These are phyloP conservation scores for Backusella parvicylindrica DNA, from an alignment of 192 early-diverging fungal genomes.

Conservation along the genomic window DNA sequence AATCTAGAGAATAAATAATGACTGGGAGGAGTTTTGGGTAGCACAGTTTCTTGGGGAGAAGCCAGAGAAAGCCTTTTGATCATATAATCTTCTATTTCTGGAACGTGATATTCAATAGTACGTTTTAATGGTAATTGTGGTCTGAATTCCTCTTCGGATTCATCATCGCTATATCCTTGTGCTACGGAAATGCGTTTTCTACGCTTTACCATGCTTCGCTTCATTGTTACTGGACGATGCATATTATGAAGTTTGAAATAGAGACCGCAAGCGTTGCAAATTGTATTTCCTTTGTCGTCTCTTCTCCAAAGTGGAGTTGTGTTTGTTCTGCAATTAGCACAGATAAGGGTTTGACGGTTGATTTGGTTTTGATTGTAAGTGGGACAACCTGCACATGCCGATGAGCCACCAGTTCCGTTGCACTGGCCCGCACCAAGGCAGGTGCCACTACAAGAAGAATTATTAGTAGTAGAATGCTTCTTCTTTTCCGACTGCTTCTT, in stretches of 20 bases:
- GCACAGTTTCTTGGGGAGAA: background rate
- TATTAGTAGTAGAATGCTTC: background rate
- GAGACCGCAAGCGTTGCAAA: slow-evolving; percentile 86
- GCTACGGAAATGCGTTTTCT: slow-evolving; percentile 55
- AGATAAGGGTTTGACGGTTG: slow-evolving; percentile 52
- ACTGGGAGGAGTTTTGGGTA: background rate
- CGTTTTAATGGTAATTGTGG: background rate
- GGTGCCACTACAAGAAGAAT: slow-evolving; percentile 45
- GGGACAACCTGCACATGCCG: slow-evolving; percentile 72
- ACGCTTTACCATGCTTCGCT: slow-evolving; percentile 70
- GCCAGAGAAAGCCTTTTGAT: background rate
- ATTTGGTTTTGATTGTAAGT: slow-evolving; percentile 70
- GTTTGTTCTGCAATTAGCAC: slow-evolving; percentile 75
- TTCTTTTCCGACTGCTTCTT: slow-evolving; percentile 33
- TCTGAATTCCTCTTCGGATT: slow-evolving; percentile 2
- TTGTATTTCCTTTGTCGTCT: slow-evolving; percentile 67
- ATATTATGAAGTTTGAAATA: slow-evolving; percentile 85
- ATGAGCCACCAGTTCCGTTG: slow-evolving; percentile 67
- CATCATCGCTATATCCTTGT: slow-evolving; percentile 17
- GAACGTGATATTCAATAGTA: background rate
- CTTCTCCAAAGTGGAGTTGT: slow-evolving; percentile 81
- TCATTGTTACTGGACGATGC: slow-evolving; percentile 81
- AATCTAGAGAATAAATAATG: background rate
- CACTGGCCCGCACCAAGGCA: slow-evolving; percentile 78
- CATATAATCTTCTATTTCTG: slow-evolving; percentile 12